Evolutionary conservation across 495 filamentous ascomycete species (phyloP), one percentile per base, ranked within the genome.

Genomic region (Cercophora sp.): DNA sequence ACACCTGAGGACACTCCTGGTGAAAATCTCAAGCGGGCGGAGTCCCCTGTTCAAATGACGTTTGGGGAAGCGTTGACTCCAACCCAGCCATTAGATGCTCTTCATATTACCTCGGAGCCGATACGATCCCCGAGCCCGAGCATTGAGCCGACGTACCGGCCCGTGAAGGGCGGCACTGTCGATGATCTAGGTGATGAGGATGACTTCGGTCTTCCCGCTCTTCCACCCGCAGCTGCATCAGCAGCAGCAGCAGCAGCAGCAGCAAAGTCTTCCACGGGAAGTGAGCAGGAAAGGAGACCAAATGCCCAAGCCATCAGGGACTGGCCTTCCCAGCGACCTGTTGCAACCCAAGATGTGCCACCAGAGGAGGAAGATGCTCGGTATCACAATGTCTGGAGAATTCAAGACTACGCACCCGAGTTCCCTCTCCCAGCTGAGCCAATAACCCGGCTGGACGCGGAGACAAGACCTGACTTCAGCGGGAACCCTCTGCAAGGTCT

Each of bases 341-440:
- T 34, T 4, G 26, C 23, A 37, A 27, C 22, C 5, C 51, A 16
- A 31, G 40, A 36, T 18, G 19, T 16, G 15, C 51, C 29, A 13
- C 5, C 8, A 25, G 22, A 19, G 13, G 41, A 45, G 2, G 24
- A 34, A 2, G 41, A 41, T 5, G 13, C 54, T 10, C 23, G 22
- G 0, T 49, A 51, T 11, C 49, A 60, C 40, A 46, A 56, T 5
- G 34, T 53, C 2, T 60, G 53, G 57, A 56, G 20, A 27, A 56
- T 60, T 4, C 32, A 48, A 16, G 39, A 53, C 22, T 57, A 61
- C 34, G 41, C 27, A 6, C 58, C 58, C 3, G 54, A 61, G 18
- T 51, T 55, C 32, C 54, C 40, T 6, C 31, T 48, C 10, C 46
- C 54, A 3, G 19, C 50, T 9, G 35, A 51, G 27, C 42, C 58